These are phyloP conservation scores for Globisporangium spinosum DNA, from an alignment of 352 stramenopile species.

Conservation along the genomic window DNA sequence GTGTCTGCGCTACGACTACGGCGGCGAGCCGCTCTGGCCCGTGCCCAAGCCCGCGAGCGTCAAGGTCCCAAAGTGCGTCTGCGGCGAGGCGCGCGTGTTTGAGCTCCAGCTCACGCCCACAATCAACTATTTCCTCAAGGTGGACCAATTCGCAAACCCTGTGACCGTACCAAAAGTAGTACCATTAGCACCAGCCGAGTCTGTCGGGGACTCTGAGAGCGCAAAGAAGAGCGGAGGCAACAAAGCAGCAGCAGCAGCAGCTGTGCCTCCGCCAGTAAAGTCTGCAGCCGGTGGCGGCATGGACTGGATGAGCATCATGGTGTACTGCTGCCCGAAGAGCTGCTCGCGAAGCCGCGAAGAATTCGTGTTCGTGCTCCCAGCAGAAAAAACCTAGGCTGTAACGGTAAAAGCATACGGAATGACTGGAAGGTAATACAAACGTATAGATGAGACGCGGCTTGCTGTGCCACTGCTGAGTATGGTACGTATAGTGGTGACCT, in stretches of 20 bases:
- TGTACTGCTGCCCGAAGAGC: constrained; percentile 74
- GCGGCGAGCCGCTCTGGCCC: constrained; percentile 78
- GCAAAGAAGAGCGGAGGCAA: background rate
- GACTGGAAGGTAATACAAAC: no score
- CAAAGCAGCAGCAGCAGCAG: constrained; percentile 8
- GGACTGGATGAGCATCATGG: constrained; percentile 77
- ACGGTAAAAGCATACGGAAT: no score
- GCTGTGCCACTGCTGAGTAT: no score
- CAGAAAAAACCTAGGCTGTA: constrained; percentile 12
- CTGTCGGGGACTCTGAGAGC: background rate
- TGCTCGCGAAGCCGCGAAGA: constrained; percentile 62
- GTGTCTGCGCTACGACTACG: constrained; percentile 84
- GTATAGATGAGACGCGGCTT: no score
- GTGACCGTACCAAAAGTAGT: constrained; percentile 12
- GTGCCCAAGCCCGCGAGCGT: constrained; percentile 43
- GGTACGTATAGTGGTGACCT: no score
- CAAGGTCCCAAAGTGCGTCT: constrained; percentile 51
- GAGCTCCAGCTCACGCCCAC: constrained; percentile 83
- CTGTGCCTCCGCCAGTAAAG: background rate
- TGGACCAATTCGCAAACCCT: constrained; percentile 52
- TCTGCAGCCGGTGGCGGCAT: constrained; percentile 40
- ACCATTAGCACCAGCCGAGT: background rate
- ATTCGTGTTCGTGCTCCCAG: constrained; percentile 62
- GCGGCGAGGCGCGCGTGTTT: constrained; percentile 63
- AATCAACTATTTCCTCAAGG: constrained; percentile 85